Evolutionary conservation across 1,139 yeast genomes (phyloP), one percentile per base, ranked within the genome.

Genomic region (Hansenula sp.): DNA sequence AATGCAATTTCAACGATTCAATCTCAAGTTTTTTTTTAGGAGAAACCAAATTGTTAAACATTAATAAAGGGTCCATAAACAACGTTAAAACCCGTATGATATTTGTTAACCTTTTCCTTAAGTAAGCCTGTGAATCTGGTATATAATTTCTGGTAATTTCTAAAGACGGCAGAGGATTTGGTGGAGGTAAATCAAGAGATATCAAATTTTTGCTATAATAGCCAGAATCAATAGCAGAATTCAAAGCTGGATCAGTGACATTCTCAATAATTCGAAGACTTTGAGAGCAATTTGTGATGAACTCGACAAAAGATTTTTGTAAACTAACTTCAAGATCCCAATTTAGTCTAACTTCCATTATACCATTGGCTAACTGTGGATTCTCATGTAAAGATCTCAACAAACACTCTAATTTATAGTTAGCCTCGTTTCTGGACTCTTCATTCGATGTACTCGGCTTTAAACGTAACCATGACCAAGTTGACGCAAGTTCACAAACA

Each of bases 101-200:
- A 20, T 28, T 19, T 3, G 38, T 18, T 13, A 62, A 55, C 37
- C 64, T 52, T 29, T 48, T 52, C 17, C 42, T 43, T 34, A 63
- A 42, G 44, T 57, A 61, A 19, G 41, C 43, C 21, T 47, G 45
- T 19, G 60, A 44, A 41, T 53, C 53, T 16, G 61, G 62, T 31
- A 64, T 49, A 48, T 65, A 64, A 19, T 52, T 43, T 3, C 38
- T 38, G 10, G 63, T 53, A 2, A 62, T 60, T 2, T 55, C 51
- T 14, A 52, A 41, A 27, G 60, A 57, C 4, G 70, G 68, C n/a
- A 61, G 40, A 3, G 65, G 52, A 37, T 57, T 53, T 28, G 71
- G 70, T 13, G 73, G 71, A 1, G 71, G 70, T 49, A 66, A 53
- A 42, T 67, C 71, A 29, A 68, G 55, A 38, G 67, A 63, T 2